Evolutionary conservation across 2,329 filamentous ascomycete genomes (phyloP), one percentile per base, ranked within the genome.

Genomic region (Rhinocladiella mackenziei): DNA sequence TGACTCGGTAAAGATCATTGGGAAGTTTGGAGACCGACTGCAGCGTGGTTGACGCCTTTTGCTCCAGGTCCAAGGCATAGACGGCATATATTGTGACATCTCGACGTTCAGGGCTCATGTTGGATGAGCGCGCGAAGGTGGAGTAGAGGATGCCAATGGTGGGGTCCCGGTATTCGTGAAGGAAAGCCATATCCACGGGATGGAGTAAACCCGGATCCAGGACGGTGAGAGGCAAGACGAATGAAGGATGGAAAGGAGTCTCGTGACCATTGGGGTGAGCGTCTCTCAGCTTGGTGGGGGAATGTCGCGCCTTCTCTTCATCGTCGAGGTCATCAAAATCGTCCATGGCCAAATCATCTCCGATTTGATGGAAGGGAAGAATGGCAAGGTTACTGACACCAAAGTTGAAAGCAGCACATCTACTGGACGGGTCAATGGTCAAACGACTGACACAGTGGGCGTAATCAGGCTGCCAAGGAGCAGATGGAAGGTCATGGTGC

Each of bases 131-230:
- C 25, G 82, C 75, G 52, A 80, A 72, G 39, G 81, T 82, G 1
- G 89, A 86, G 34, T 88, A 92, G 30, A 98, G 74, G 49, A 98
- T 89, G 44, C 91, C 92, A 69, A 98, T 95, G 0, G 92, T 98
- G 9, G 92, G 91, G 66, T 97, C 92, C 64, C 92, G 83, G 66
- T 98, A 98, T 70, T 97, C 91, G 74, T 97, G 80, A 54, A 98
- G 72, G 65, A 98, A 98, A 43, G 86, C 83, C 60, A 98, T 79
- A 62, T 95, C 87, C 60, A 96, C 81, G 36, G 91, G 89, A 66
- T 95, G 86, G 48, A 91, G 80, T 56, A 98, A 76, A 53, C 78
- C 81, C 51, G 89, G 86, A 65, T 97, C 91, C 66, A 98, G 76
- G 59, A 89, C 81, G 40, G 89, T 88, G 55, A 97, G 75, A 53